Base-by-base conservation (phyloP, 257 asterid genomes). In the Nemophila menziesii region DNA sequence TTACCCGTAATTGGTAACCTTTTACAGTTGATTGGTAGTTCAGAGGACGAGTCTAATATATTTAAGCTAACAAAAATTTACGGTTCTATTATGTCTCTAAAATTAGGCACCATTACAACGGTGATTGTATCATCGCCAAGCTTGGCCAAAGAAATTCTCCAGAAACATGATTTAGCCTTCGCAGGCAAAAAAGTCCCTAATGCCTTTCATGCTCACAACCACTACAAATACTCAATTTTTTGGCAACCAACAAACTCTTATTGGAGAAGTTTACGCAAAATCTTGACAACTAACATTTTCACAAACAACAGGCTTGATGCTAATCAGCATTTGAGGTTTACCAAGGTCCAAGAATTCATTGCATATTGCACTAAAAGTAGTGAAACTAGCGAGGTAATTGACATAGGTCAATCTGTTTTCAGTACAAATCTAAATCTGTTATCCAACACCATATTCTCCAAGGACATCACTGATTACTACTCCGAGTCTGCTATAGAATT, bases 1-100 rank as follows among this genome's bases (percentile, higher is more conserved):
- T 48, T 81, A 34, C 96, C 93, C 1, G 16, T 86, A 17, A 63
- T 86, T 41, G 92, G 93, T 9, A 86, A 61, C 66, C 81, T 81
- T 58, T n/a, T n/a, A n/a, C 89, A 55, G 21, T 43, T 48, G 17
- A 14, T 62, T 12, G 68, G 54, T 2, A 39, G 15, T 7, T 56
- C 51, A 4, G 51, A 51, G 10, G 64, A 63, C 44, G 34, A 45
- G 27, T 63, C 65, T 45, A n/a, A n/a, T n/a, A 41, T 63, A 18
- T 38, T 48, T 5, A 36, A 26, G 20, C 69, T 63, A 11, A 55
- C 69, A 22, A 21, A 46, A 41, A 51, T 3, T 4, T 51, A 56
- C 40, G 69, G 57, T 5, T 64, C 58, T 1, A 21, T 62, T 3
- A 48, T 49, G 36, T 24, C 65, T 39, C 77, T 81, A 43, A 70